Percentiles rank a stretch among this genome's conserved stretches.
Evolutionary conservation across 768 basidiomycete species (phyloP).

Genomic region (Gymnopilus dilepis): DNA sequence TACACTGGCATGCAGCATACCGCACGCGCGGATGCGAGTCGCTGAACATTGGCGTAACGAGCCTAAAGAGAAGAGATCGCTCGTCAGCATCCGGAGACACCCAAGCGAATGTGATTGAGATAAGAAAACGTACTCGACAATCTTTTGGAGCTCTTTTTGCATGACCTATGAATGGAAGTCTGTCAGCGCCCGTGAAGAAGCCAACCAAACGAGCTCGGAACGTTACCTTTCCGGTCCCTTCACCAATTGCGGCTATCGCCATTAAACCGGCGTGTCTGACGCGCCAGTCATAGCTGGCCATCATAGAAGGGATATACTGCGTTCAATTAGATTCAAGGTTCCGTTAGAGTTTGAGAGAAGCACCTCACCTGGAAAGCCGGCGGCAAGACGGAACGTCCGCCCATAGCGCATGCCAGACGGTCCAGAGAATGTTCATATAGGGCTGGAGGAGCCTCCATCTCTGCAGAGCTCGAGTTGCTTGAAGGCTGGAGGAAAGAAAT

Average conservation of each 20-base stretch:
- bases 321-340: background rate
- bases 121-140: slow-evolving; percentile 67
- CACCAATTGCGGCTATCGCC: slow-evolving; percentile 85
- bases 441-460: slow-evolving; percentile 68
- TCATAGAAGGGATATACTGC: slow-evolving; percentile 79
- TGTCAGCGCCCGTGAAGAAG: background rate
- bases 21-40: slow-evolving; percentile 82
- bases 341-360: background rate
- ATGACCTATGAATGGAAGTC: slow-evolving; percentile 54
- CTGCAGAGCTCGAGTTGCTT: slow-evolving; percentile 59
- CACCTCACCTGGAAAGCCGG: slow-evolving; percentile 66
- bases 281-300: slow-evolving; percentile 84
- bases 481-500: slow-evolving; percentile 53
- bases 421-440: slow-evolving; percentile 87
- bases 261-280: slow-evolving; percentile 85
- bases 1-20: slow-evolving; percentile 84
- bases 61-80: slow-evolving; percentile 39
- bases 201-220: slow-evolving; percentile 39
- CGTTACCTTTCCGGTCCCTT: slow-evolving; percentile 75
- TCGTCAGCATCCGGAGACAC: background rate
- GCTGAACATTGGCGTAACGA: slow-evolving; percentile 77
- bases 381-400: slow-evolving; percentile 76
- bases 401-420: slow-evolving; percentile 79
- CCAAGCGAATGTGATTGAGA: background rate
- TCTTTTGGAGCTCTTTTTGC: slow-evolving; percentile 80